A percentile compares a stretch with the other conserved stretches of the same genome.
These are phyloP conservation scores for Saturnispora galanensis DNA, from an alignment of 805 yeast genomes.

Conservation along the genomic window DNA sequence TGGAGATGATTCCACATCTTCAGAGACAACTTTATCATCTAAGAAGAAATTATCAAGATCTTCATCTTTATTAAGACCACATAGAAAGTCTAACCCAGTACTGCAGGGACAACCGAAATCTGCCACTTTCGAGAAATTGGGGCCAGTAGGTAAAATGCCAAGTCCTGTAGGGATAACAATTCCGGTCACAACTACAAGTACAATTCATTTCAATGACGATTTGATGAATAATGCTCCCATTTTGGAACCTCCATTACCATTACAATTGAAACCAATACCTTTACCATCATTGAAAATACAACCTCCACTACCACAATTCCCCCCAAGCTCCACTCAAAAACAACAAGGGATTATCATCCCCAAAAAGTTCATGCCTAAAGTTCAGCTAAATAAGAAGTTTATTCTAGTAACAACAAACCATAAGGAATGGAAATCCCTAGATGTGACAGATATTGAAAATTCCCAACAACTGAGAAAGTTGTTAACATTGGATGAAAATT, in stretches of 20 bases:
- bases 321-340: background rate
- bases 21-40: background rate
- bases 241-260: slow-evolving; percentile 12
- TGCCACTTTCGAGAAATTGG: slow-evolving; percentile 24
- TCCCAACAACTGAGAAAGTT: slow-evolving; percentile 38
- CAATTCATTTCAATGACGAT: slow-evolving; percentile 15
- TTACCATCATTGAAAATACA: background rate
- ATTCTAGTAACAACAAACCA: slow-evolving; percentile 62
- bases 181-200: slow-evolving; percentile 24
- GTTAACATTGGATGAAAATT: slow-evolving; percentile 19
- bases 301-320: background rate
- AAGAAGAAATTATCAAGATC: slow-evolving; percentile 4
- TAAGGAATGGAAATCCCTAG: slow-evolving; percentile 40
- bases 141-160: slow-evolving; percentile 28
- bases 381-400: slow-evolving; percentile 23
- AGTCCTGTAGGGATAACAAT: slow-evolving; percentile 27
- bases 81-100: slow-evolving; percentile 1
- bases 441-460: slow-evolving; percentile 23
- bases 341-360: slow-evolving; percentile 17
- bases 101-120: slow-evolving; percentile 4
- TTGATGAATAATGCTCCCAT: background rate
- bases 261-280: background rate
- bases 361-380: slow-evolving; percentile 29
- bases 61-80: background rate
- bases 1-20: background rate